Percentiles rank a stretch among this genome's conserved stretches.
phyloP scores from a whole-genome alignment of 371 early-diverging fungal genomes.

The Mortierella sp. region DNA sequence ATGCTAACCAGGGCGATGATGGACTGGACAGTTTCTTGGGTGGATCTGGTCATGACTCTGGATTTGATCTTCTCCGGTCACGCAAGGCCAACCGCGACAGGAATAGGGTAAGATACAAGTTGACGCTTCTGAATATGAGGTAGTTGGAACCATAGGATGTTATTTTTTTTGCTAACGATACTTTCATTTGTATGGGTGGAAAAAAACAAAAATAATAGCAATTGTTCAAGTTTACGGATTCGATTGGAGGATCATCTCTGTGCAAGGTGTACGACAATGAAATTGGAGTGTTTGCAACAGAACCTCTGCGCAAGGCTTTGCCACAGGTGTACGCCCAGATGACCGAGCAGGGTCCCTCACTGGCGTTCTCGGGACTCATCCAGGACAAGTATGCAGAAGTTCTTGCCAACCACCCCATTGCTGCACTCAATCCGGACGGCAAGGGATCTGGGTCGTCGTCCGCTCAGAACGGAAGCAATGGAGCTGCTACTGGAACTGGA shows the following conservation, averaged over 20 bases:
- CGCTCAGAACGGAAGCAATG: not conserved
- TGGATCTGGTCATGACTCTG: conserved; percentile 29
- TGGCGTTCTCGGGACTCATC: conserved; percentile 52
- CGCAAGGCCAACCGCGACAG: conserved; percentile 44
- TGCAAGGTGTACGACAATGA: conserved; percentile 37
- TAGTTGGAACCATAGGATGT: not conserved
- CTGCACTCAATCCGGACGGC: conserved; percentile 18
- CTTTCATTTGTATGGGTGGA: not conserved
- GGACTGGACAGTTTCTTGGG: conserved; percentile 39
- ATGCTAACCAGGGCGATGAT: conserved; percentile 35
- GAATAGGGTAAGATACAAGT: conserved; percentile 31
- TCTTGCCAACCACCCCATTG: conserved; percentile 27
- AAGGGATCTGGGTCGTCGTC: conserved; percentile 3
- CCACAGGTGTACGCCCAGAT: conserved; percentile 52
- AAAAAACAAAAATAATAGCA: conserved; percentile 26
- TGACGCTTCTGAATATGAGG: too few relatives aligned
- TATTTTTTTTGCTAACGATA: not conserved
- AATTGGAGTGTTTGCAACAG: conserved; percentile 28
- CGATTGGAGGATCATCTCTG: conserved; percentile 41
- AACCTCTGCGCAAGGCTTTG: conserved; percentile 37
- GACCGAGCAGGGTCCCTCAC: conserved; percentile 49
- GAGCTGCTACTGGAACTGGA: not conserved
- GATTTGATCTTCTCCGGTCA: conserved; percentile 36
- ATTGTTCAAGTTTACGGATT: conserved; percentile 57
- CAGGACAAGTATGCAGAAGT: conserved; percentile 57